Evolutionary conservation across 2,329 filamentous ascomycete genomes (phyloP), one percentile per base, ranked within the genome.

Genomic region (Epichloe hybrida): DNA sequence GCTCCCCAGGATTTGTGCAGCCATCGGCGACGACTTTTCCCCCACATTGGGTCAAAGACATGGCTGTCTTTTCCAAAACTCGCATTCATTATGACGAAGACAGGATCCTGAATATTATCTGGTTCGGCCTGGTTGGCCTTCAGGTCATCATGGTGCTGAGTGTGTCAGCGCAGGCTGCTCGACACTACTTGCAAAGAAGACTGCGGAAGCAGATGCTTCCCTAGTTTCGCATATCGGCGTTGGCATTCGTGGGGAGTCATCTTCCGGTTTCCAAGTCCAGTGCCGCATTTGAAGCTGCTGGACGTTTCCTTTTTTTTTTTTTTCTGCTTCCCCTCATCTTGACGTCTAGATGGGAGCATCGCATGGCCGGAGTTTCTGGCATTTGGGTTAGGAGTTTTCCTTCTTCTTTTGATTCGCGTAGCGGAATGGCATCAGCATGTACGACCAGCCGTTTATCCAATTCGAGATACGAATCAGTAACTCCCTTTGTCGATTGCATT

Each of bases 61-160:
- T 50, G 57, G 52, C 55, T 23, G 53, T 55, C 55, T 61, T 61
- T 54, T 56, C 59, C 56, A 52, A 51, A 54, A 59, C 51, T 58
- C 62, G 53, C 58, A 61, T 46, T 13, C 40, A 38, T 12, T 53
- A 53, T 21, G 52, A 66, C 53, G 64, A 71, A 52, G 64, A 67
- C 51, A 59, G 61, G 48, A 63, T 74, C 36, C 61, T 74, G 45
- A 73, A 75, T 63, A 62, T 65, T 36, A 57, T 75, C 46, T 75
- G 72, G 70, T 65, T 75, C 46, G 67, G 69, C 40, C 66, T 75
- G n/a, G 59, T 75, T 40, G 65, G 65, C 17, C 56, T 75, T 37
- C 70, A 75, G 55, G 66, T 69, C 17, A 52, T 71, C 42, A 68
- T 75, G 64, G 67, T 75, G 3, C 52, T 71, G 34, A 64, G 65